phyloP scores from a whole-genome alignment of 2,329 filamentous ascomycete genomes.

The Calonectria pseudoreteaudii region DNA sequence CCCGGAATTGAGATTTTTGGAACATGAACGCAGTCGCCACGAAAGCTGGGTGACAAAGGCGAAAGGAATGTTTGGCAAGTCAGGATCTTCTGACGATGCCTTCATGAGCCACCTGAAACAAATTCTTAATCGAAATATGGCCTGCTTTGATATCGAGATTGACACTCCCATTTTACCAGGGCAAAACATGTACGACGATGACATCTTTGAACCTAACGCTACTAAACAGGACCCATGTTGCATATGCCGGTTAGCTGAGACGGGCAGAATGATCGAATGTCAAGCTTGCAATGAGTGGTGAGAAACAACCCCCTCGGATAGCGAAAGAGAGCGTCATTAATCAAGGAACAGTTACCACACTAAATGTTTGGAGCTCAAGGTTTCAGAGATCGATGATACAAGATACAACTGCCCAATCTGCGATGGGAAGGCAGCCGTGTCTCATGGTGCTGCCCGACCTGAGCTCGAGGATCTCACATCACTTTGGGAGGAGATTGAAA shows the following conservation, averaged over 20 bases:
- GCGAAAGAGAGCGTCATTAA: neutral
- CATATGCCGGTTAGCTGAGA: neutral
- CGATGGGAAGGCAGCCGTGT: neutral
- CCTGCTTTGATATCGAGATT: neutral
- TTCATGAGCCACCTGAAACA: neutral
- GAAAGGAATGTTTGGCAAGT: neutral
- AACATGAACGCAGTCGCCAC: neutral
- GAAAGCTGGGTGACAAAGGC: neutral
- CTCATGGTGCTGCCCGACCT: neutral
- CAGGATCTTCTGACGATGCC: neutral
- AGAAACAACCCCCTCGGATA: neutral
- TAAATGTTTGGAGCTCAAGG: neutral
- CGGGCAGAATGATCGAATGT: neutral
- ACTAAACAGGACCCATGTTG: neutral
- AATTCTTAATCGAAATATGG: neutral
- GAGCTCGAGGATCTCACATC: neutral
- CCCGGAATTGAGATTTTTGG: neutral
- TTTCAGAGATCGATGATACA: neutral
- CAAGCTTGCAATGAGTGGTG: neutral
- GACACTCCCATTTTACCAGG: neutral
- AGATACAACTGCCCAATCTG: neutral
- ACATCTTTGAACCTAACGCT: neutral
- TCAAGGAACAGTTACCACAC: neutral
- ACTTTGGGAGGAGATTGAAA: neutral
- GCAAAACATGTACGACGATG: neutral